These are phyloP conservation scores for Musa balbisiana DNA, from an alignment of 202 grass and related monocot genomes.

Conservation along the genomic window DNA sequence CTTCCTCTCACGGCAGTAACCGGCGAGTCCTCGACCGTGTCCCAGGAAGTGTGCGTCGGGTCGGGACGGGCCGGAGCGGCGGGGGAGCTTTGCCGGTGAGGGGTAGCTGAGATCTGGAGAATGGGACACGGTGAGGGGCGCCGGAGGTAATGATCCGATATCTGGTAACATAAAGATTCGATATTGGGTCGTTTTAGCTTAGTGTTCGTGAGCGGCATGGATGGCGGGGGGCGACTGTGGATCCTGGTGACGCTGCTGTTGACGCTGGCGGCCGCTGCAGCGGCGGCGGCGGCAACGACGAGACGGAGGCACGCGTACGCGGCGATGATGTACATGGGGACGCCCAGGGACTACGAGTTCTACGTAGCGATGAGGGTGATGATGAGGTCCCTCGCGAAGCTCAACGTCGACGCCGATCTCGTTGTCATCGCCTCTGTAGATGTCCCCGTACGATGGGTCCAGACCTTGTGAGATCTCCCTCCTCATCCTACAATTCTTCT, in stretches of 20 bases:
- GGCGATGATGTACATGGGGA: constrained; percentile 16
- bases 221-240: background rate
- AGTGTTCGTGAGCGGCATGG: background rate
- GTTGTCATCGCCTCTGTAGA: constrained; percentile 11
- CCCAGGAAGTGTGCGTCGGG: too few species aligned
- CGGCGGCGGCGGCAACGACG: background rate
- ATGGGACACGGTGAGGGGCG: background rate
- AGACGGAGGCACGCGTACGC: constrained; percentile 4
- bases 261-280: background rate
- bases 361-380: constrained; percentile 13
- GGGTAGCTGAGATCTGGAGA: background rate
- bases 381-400: constrained; percentile 8
- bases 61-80: background rate
- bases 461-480: background rate
- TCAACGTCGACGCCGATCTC: constrained; percentile 6
- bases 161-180: background rate
- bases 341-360: constrained; percentile 9
- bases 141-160: background rate
- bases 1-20: background rate
- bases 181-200: background rate
- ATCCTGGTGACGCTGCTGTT: background rate
- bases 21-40: too few species aligned
- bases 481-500: background rate
- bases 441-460: background rate
- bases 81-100: background rate